phyloP scores from a whole-genome alignment of 2,329 filamentous ascomycete genomes.

The Lachnellula arida region DNA sequence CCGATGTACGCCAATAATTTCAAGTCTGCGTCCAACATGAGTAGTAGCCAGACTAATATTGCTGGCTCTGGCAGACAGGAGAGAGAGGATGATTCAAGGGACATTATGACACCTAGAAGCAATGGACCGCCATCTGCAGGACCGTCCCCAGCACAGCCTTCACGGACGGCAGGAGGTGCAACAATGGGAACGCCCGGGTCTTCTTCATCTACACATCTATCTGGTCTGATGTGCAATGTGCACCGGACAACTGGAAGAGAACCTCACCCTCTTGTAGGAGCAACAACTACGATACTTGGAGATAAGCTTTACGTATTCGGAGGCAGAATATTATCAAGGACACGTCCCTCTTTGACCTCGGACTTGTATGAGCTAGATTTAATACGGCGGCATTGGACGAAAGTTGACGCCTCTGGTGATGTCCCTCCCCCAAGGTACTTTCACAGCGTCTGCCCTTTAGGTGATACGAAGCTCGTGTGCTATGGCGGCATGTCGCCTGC shows the following conservation, averaged over 20 bases:
- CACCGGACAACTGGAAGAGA: constrained; percentile 85
- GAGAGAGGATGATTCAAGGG: constrained; percentile 42
- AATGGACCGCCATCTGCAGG: constrained; percentile 52
- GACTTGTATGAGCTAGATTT: constrained; percentile 93
- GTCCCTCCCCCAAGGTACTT: constrained; percentile 91
- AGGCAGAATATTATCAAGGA: constrained; percentile 79
- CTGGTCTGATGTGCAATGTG: constrained; percentile 66
- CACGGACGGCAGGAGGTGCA: constrained; percentile 34
- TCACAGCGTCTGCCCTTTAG: constrained; percentile 89
- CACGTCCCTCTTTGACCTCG: constrained; percentile 75
- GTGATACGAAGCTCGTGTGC: constrained; percentile 94
- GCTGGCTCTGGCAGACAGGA: constrained; percentile 41
- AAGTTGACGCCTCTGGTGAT: constrained; percentile 77
- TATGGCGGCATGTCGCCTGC: constrained; percentile 97
- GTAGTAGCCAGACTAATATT: constrained; percentile 43
- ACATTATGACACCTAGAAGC: constrained; percentile 48
- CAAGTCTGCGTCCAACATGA: constrained; percentile 19
- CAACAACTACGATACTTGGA: constrained; percentile 89
- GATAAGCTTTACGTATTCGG: constrained; percentile 98
- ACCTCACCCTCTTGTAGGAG: constrained; percentile 86
- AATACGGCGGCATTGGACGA: constrained; percentile 88
- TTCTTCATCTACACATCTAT: constrained; percentile 51
- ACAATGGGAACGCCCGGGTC: constrained; percentile 41
- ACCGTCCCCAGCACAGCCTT: constrained; percentile 50
- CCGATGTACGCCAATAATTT: constrained; percentile 22